These are phyloP conservation scores for Aspergillus sparsus DNA, from an alignment of 495 filamentous ascomycete species.

Conservation along the genomic window DNA sequence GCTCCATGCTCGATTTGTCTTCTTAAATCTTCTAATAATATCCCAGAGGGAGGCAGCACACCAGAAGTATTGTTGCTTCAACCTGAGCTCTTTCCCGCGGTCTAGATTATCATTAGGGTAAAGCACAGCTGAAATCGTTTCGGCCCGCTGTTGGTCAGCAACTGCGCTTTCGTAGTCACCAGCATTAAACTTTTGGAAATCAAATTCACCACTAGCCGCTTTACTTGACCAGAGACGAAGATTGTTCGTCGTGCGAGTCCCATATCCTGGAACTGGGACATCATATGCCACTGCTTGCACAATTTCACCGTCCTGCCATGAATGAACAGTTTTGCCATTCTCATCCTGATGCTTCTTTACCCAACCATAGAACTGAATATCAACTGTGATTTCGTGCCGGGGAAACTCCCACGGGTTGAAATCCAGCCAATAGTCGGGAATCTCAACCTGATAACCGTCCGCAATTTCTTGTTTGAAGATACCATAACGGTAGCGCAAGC, in stretches of 20 bases:
- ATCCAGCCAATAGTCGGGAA: conserved; percentile 98
- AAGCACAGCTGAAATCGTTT: conserved; percentile 96
- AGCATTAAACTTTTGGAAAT: conserved; percentile 99
- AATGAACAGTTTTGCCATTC: conserved; percentile 66
- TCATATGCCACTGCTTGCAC: conserved; percentile 95
- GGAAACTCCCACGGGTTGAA: conserved; percentile 99
- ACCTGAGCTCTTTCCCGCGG: conserved; percentile 90
- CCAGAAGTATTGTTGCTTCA: conserved; percentile 99
- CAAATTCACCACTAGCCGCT: conserved; percentile 94
- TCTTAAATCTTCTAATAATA: conserved; percentile 97
- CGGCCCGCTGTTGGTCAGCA: conserved; percentile 89
- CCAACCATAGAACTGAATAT: conserved; percentile 92
- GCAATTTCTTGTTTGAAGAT: conserved; percentile 99
- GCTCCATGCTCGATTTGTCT: conserved; percentile 85
- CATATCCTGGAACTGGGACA: conserved; percentile 90
- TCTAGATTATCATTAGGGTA: conserved; percentile 98
- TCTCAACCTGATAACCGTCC: conserved; percentile 94
- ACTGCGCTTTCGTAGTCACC: conserved; percentile 98
- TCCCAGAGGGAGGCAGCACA: conserved; percentile 94
- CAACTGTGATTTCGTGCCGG: conserved; percentile 88
- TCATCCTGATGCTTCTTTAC: conserved; percentile 74
- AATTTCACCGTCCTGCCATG: conserved; percentile 91
- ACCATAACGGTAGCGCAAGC: conserved; percentile 90
- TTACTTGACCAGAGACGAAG: conserved; percentile 96
- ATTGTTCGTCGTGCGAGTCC: conserved; percentile 91